Base-by-base conservation (phyloP, 1,284 basidiomycete genomes). In the Termitomyces sp. region DNA sequence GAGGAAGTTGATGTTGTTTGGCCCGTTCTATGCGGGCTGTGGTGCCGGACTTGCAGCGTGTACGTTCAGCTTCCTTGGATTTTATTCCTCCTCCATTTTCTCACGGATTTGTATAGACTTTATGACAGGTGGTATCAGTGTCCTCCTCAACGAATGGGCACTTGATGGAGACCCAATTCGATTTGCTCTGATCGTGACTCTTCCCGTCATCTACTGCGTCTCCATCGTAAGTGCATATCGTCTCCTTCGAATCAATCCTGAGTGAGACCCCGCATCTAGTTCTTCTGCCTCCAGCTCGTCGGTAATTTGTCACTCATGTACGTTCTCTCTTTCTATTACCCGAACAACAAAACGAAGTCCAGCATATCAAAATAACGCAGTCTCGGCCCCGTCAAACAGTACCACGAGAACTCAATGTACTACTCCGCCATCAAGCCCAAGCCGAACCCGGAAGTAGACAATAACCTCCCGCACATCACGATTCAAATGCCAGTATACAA, bases 401-500 rank as follows among this genome's bases (percentile, higher is more conserved):
- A 86, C 64, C 78, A 86, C 61, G 79, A 88, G 65, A 90, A 90
- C 67, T 87, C 84, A 0, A 80, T 80, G 62, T 90, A 83, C 66
- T 90, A 88, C 67, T 88, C 85, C 12, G 88, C 86, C 26, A 61
- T 83, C 55, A 80, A 76, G 36, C 83, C 86, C 1, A 74, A 71
- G 2, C 75, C 84, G 12, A 85, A 87, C 66, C 82, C 80, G 38
- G 77, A 79, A 46, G 75, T 87, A 9, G 86, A 88, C 63, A 70
- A 75, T n/a, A 78, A 78, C 58, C 74, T 91, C 4, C 89, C 89
- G 3, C 89, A 90, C 64, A 78, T 91, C 63, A 88, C 89, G 1
- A 83, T 92, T 57, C 82, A 90, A 62, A 81, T 91, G 73, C 90
- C 90, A 0, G 90, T 92, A 21, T 92, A 91, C 76, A 91, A 91